A percentile compares a stretch with the other conserved stretches of the same genome.
These are phyloP conservation scores for Tetradesmus obliquus DNA, from an alignment of 139 green algal genomes.

Conservation along the genomic window DNA sequence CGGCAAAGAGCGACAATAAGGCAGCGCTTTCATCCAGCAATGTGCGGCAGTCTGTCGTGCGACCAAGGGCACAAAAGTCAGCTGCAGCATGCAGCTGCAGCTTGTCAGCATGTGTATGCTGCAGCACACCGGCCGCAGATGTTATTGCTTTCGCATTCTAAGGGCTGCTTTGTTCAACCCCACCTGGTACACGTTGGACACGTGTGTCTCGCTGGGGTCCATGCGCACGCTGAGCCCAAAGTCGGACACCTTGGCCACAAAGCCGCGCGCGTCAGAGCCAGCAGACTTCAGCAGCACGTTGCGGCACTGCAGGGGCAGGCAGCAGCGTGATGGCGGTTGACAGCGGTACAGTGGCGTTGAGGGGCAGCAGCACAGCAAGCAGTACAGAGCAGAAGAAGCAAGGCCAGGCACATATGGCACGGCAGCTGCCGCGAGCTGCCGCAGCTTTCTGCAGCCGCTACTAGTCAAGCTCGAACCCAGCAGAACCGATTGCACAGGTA, in stretches of 20 bases:
- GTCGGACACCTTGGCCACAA: slow-evolving; percentile 54
- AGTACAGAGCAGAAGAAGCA: not conserved
- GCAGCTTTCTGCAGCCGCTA: not conserved
- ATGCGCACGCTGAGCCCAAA: slow-evolving; percentile 52
- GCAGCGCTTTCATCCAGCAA: no score
- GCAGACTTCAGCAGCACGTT: slow-evolving; percentile 57
- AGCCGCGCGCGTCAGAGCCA: slow-evolving; percentile 39
- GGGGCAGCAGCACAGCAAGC: not conserved
- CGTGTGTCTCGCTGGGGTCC: slow-evolving; percentile 48
- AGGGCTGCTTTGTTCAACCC: not conserved
- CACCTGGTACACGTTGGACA: slow-evolving; percentile 61
- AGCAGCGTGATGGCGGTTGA: not conserved
- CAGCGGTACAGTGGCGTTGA: not conserved
- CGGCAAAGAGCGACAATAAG: no score
- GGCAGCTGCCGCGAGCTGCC: not conserved
- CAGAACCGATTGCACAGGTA: not conserved
- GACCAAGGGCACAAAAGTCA: no score
- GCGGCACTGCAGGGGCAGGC: not conserved
- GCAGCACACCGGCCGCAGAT: no score
- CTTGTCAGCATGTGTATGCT: no score
- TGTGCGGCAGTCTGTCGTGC: no score
- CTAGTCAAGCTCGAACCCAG: not conserved
- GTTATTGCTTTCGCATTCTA: no score
- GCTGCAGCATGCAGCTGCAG: no score
- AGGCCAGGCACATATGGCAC: not conserved